A percentile compares a stretch with the other conserved stretches of the same genome.
Evolutionary conservation across 1,139 yeast species (phyloP).

Genomic region (Yamadazyma triangularis): DNA sequence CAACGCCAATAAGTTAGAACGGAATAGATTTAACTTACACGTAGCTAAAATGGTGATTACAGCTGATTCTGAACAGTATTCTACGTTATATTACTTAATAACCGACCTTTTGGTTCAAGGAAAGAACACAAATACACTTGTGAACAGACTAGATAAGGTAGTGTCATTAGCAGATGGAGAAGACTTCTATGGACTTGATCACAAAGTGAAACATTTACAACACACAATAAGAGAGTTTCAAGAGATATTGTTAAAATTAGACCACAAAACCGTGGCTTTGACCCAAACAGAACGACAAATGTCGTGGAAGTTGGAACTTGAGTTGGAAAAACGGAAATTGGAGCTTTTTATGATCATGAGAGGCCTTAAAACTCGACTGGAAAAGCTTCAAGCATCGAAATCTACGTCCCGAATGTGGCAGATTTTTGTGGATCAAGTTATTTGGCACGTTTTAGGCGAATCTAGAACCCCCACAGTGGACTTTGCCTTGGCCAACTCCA

Average conservation of each 20-base stretch:
- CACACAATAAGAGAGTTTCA: constrained; percentile 42
- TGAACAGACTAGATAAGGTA: constrained; percentile 61
- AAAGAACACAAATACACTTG: constrained; percentile 56
- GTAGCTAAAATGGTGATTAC: constrained; percentile 66
- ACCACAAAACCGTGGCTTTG: constrained; percentile 22
- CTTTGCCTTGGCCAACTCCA: constrained; percentile 60
- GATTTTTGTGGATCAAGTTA: constrained; percentile 57
- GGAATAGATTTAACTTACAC: constrained; percentile 37
- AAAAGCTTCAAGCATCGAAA: constrained; percentile 22
- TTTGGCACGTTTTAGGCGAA: constrained; percentile 66
- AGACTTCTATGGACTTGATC: constrained; percentile 54
- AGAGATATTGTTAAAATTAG: constrained; percentile 44
- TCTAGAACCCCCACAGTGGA: constrained; percentile 65
- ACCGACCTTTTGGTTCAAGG: constrained; percentile 63
- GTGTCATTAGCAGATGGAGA: constrained; percentile 65
- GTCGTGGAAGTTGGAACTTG: constrained; percentile 46
- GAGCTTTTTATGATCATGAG: constrained; percentile 65
- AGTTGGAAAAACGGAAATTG: constrained; percentile 49
- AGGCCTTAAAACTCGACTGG: constrained; percentile 53
- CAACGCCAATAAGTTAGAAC: constrained; percentile 20
- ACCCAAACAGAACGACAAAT: constrained; percentile 22
- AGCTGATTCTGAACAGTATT: constrained; percentile 73
- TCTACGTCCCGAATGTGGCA: constrained; percentile 29
- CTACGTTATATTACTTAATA: constrained; percentile 58
- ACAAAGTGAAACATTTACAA: constrained; percentile 54